Evolutionary conservation across 352 stramenopile species (phyloP), one percentile per base, ranked within the genome.

Genomic region (Pythium folliculosum): DNA sequence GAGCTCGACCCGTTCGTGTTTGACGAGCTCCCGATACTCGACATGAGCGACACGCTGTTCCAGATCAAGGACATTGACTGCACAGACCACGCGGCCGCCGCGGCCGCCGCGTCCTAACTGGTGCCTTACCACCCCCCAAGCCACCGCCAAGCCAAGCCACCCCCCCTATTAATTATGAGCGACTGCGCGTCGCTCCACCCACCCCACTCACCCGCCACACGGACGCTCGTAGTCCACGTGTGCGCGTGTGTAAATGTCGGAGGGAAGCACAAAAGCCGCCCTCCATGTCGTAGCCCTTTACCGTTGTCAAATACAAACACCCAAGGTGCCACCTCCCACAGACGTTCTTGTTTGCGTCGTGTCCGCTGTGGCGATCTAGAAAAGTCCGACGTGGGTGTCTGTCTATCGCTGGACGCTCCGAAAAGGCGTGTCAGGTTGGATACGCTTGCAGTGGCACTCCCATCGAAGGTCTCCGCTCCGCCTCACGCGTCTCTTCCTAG

Each of bases 161-260:
- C 48, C 48, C 58, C 58, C 49, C 23, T n/a, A 55, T 53, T 69
- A 69, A 69, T 69, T 69, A 69, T 69, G 62, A 69, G 62, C 52
- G 53, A n/a, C n/a, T 52, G 13, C 55, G 35, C 35, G 35, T 40
- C 35, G 35, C 35, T 40, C 35, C 35, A 40, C 35, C 35, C 12
- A 12, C 35, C 12, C 35, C 44, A 22, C 62, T 51, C 27, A 43
- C 38, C 19, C 30, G 23, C 35, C 6, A 40, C 35, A 12, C 35
- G 35, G 35, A 40, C 35, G 35, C 35, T 63, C 37, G 43, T 53
- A 22, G 51, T 27, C 5, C 14, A 17, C 6, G n/a, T 52, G 17
- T 53, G 0, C 44, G 25, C 27, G 8, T 32, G 52, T 59, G 25
- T 7, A 48, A 6, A 60, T 40, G 35, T n/a, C n/a, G n/a, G n/a